Evolutionary conservation across 2,329 filamentous ascomycete genomes (phyloP), one percentile per base, ranked within the genome.

Genomic region (Erysiphe pulchra): DNA sequence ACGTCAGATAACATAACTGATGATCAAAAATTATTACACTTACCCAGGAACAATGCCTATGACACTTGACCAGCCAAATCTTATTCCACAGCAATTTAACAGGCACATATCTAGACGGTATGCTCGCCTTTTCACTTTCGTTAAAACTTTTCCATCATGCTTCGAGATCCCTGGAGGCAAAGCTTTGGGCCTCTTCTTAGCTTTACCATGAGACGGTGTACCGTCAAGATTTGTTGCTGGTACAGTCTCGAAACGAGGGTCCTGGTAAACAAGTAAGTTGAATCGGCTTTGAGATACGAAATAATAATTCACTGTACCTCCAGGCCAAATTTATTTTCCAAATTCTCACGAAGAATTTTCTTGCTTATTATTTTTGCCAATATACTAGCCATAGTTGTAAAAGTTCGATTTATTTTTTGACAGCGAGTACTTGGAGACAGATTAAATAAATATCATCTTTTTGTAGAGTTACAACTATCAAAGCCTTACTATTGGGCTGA

Each of bases 191-290:
- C 78, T 73, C 61, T 81, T 92, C 66, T 84, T 87, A 47, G 70
- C 68, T 59, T 85, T 92, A 55, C 73, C 75, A 33, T 61, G 49
- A 2, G 60, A 70, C 24, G 76, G 74, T 46, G 67, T 72, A 48
- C 75, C 75, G 51, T 75, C 64, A 38, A 80, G 65, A 50, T 75
- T 71, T 9, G 80, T 81, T 38, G 86, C 77, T 18, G 77, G 75
- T 33, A 93, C 75, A 53, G 75, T 69, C 60, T 92, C 83, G 55
- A 86, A 92, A 64, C 85, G 93, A 6, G 86, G 85, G 58, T 95
- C 86, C 82, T 94, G 12, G 38, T 38, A 20, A 42, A 42, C 42
- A 42, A 4, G 30, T 49, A 16, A 52, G 44, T 30, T 24, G 20
- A 24, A 24, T 24, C 20, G 20, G 20, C 3, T 24, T 24, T 24